Base-by-base conservation (phyloP, 805 yeast species). In the Teunomyces tritomae region DNA sequence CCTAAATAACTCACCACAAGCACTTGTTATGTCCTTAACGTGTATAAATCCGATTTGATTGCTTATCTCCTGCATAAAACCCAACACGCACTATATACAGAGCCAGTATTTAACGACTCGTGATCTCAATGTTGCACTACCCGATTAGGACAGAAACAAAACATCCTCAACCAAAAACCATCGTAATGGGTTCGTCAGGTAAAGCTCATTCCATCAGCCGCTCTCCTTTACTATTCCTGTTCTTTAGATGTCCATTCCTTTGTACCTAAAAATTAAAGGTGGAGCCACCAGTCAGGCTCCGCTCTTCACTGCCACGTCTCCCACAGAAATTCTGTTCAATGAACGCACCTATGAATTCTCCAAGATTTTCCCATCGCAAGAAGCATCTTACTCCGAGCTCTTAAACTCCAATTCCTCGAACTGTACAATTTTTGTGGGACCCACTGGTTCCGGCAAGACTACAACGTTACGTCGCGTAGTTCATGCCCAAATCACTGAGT, bases 381-480 rank as follows among this genome's bases (percentile, higher is more conserved):
- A 37, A 26, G 40, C 40, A 8, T 24, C 40, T 8, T 37, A 47
- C 52, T 14, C 39, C 42, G 40, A 51, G 48, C 43, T 49, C 42
- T 27, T 46, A 41, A 45, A 56, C 20, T 35, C 39, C 17, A 43
- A 34, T 10, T 17, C 35, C 16, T 49, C 46, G 36, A 47, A 53
- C 9, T 57, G 61, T 45, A 44, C 45, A 8, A 49, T 62, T 8
- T 55, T 63, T 39, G 57, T 64, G 54, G 68, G 67, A 1, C 68
- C 68, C 5, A 63, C 66, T 5, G 65, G 65, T 8, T 56, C 65
- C 36, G 72, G 71, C 10, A 68, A 68, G 49, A 65, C 71, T 13
- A 63, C 68, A 35, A 56, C 63, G 6, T 46, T 67, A 27, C 48
- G 49, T 26, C 52, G 52, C 16, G 56, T 63, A 11, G 50, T 64